Conservation (phyloP, 257 asterid genomes). For the Craterostigma plantagineum region DNA sequence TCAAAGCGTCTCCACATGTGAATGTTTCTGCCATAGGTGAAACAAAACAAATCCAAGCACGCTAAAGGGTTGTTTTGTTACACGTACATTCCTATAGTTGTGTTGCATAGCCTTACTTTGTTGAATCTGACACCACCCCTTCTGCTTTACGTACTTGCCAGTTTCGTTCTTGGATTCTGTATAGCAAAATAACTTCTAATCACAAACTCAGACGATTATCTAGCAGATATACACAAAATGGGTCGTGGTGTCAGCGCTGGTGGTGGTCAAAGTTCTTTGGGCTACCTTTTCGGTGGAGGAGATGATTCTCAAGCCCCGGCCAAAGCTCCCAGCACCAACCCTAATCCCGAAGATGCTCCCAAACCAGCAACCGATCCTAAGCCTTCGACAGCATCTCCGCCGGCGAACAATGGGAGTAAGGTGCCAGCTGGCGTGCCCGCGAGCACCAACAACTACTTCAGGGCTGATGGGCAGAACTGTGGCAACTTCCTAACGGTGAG, state of each 20-base stretch:
- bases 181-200: too few relatives aligned
- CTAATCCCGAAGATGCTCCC: constrained; percentile 17
- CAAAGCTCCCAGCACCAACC: constrained; percentile 13
- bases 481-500: constrained; percentile 78
- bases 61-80: too few relatives aligned
- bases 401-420: constrained; percentile 26
- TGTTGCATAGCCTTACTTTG: too few relatives aligned
- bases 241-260: constrained; percentile 85
- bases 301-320: constrained; percentile 34
- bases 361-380: constrained; percentile 24
- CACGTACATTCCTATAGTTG: too few relatives aligned
- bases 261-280: constrained; percentile 86
- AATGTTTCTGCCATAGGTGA: too few relatives aligned
- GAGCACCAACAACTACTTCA: constrained; percentile 37
- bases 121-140: too few relatives aligned
- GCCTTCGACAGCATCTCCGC: constrained; percentile 24
- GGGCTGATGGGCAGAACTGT: constrained; percentile 72
- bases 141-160: too few relatives aligned
- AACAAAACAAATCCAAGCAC: too few relatives aligned
- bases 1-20: too few relatives aligned
- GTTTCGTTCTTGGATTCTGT: too few relatives aligned
- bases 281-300: constrained; percentile 62
- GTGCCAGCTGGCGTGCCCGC: constrained; percentile 66
- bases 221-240: constrained; percentile 16
- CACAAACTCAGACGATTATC: too few relatives aligned